Evolutionary conservation across 225 moss, liverwort and hornwort genomes (phyloP).

Genomic region (Climacium dendroides): DNA sequence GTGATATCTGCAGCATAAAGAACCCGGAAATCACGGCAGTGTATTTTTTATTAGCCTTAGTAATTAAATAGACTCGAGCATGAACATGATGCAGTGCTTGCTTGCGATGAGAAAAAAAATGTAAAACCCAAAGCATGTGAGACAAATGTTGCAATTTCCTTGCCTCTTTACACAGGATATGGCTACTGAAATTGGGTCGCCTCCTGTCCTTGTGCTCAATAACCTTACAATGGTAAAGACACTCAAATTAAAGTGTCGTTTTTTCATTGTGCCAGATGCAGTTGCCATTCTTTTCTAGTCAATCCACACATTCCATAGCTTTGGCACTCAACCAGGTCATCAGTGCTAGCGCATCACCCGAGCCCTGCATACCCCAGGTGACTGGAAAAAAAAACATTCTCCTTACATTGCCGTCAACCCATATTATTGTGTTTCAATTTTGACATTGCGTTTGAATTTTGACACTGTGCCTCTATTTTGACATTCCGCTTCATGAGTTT

Average conservation of each 20-base stretch:
- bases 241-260: not conserved
- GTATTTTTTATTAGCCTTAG: too few species aligned
- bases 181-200: not conserved
- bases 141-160: not conserved
- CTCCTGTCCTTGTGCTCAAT: not conserved
- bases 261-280: slow-evolving; percentile 12
- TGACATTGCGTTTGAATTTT: not conserved
- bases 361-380: not conserved
- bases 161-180: not conserved
- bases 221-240: not conserved
- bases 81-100: not conserved
- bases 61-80: not conserved
- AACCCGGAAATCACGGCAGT: not conserved
- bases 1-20: not conserved
- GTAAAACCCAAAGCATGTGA: not conserved
- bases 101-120: not conserved
- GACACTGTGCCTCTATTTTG: not conserved
- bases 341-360: not conserved
- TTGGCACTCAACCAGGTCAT: slow-evolving; percentile 20
- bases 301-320: slow-evolving; percentile 20
- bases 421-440: not conserved
- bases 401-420: too few species aligned
- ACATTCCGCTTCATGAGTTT: not conserved
- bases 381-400: not conserved
- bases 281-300: slow-evolving; percentile 3